These are phyloP conservation scores for Neurospora intermedia DNA, from an alignment of 495 filamentous ascomycete species.

Conservation along the genomic window DNA sequence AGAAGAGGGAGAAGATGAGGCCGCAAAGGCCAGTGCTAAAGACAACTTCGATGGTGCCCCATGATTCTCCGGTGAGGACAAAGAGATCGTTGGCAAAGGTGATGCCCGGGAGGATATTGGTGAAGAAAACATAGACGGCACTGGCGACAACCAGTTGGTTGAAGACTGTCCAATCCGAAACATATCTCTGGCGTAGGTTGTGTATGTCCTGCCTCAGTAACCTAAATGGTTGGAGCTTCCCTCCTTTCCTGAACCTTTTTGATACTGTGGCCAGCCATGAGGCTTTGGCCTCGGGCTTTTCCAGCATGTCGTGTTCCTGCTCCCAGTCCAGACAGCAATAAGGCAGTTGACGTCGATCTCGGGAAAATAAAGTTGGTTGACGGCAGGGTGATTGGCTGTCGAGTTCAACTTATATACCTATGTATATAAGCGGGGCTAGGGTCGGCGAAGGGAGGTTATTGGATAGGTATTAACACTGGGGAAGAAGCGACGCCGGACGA, in stretches of 20 bases:
- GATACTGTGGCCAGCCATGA: slow-evolving; percentile 3
- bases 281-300: background rate
- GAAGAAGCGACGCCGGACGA: background rate
- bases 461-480: background rate
- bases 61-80: slow-evolving; percentile 53
- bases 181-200: slow-evolving; percentile 44
- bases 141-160: slow-evolving; percentile 62
- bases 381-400: background rate
- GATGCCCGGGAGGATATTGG: slow-evolving; percentile 62
- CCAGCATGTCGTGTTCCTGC: background rate
- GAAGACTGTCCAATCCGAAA: slow-evolving; percentile 58
- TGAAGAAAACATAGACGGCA: slow-evolving; percentile 67
- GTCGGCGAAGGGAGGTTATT: background rate
- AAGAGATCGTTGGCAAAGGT: slow-evolving; percentile 65
- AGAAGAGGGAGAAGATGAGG: slow-evolving; percentile 54
- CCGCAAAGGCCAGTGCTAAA: slow-evolving; percentile 62
- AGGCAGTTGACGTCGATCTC: background rate
- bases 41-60: slow-evolving; percentile 63
- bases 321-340: background rate
- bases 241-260: slow-evolving; percentile 6
- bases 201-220: slow-evolving; percentile 49
- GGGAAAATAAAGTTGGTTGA: background rate
- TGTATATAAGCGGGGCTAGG: background rate
- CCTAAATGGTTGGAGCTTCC: slow-evolving; percentile 45
- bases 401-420: background rate